Conservation (phyloP, 1,284 basidiomycete genomes). For the Heterobasidion irregulare region DNA sequence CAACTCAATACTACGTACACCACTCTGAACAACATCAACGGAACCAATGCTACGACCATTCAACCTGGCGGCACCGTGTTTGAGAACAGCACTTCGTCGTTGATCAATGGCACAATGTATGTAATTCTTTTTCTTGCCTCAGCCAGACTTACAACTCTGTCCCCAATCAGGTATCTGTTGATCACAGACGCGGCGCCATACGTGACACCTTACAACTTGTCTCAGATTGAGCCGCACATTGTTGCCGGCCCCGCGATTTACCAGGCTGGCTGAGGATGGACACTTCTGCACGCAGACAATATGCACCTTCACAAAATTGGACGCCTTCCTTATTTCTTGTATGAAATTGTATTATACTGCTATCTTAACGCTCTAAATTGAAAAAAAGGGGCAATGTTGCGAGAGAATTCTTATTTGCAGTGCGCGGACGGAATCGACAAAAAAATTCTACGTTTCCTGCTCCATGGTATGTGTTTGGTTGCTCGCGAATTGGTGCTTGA, state of each 20-base stretch:
- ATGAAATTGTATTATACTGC: no score
- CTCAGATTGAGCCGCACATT: conserved; percentile 43
- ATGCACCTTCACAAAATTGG: no score
- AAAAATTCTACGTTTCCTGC: no score
- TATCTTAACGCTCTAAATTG: no score
- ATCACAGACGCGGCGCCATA: conserved; percentile 40
- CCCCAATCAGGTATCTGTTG: conserved; percentile 36
- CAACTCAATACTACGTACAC: conserved; percentile 63
- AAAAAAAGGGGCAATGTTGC: no score
- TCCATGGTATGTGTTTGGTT: no score
- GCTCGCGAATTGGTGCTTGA: no score
- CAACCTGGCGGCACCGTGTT: conserved; percentile 44
- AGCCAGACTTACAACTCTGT: not conserved
- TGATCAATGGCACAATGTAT: conserved; percentile 43
- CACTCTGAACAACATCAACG: conserved; percentile 34
- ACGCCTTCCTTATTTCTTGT: no score
- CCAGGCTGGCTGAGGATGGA: conserved; percentile 29
- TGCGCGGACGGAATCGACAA: no score
- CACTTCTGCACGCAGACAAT: no score
- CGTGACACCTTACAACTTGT: conserved; percentile 55
- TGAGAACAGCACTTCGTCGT: conserved; percentile 22
- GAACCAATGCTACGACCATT: conserved; percentile 33
- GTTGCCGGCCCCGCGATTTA: conserved; percentile 51
- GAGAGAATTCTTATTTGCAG: no score
- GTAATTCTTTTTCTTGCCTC: conserved; percentile 6